These are phyloP conservation scores for Aquanectria penicillioides DNA, from an alignment of 2,329 filamentous ascomycete species.

Conservation along the genomic window DNA sequence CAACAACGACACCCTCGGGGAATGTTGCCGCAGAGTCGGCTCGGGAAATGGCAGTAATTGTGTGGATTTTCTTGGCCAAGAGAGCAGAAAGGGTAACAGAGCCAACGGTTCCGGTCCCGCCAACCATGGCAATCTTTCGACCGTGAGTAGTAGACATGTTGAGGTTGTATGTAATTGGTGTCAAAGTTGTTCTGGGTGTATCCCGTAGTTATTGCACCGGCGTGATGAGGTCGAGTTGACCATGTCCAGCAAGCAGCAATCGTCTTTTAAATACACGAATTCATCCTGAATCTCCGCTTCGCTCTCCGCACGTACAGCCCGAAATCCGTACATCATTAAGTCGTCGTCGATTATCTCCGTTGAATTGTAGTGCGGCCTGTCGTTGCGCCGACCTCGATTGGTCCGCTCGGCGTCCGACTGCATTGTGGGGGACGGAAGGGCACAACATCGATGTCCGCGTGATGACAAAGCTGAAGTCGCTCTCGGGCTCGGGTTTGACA, in stretches of 20 bases:
- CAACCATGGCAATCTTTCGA: slow-evolving; percentile 43
- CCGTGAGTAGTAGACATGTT: slow-evolving; percentile 22
- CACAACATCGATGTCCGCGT: not conserved
- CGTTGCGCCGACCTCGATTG: too few relatives aligned
- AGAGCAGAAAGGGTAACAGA: slow-evolving; percentile 50
- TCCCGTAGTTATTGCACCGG: too few relatives aligned
- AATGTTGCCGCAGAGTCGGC: slow-evolving; percentile 52
- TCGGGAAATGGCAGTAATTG: slow-evolving; percentile 61
- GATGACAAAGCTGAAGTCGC: not conserved
- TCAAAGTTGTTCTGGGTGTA: too few relatives aligned
- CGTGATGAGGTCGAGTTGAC: not conserved
- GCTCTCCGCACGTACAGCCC: too few relatives aligned
- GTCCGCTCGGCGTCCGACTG: slow-evolving; percentile 5
- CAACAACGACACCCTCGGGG: slow-evolving; percentile 50
- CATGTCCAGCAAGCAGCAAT: not conserved
- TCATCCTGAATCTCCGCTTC: not conserved
- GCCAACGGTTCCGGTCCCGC: slow-evolving; percentile 52
- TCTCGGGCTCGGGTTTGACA: not conserved
- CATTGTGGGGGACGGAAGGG: not conserved
- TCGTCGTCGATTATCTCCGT: too few relatives aligned
- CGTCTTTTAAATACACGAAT: slow-evolving; percentile 7
- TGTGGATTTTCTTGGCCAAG: slow-evolving; percentile 55
- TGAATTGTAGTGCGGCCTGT: too few relatives aligned
- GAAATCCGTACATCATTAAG: too few relatives aligned
- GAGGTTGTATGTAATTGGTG: too few relatives aligned